These are phyloP conservation scores for Odontarrhena argentea DNA, from an alignment of 345 rosid genomes.

Conservation along the genomic window DNA sequence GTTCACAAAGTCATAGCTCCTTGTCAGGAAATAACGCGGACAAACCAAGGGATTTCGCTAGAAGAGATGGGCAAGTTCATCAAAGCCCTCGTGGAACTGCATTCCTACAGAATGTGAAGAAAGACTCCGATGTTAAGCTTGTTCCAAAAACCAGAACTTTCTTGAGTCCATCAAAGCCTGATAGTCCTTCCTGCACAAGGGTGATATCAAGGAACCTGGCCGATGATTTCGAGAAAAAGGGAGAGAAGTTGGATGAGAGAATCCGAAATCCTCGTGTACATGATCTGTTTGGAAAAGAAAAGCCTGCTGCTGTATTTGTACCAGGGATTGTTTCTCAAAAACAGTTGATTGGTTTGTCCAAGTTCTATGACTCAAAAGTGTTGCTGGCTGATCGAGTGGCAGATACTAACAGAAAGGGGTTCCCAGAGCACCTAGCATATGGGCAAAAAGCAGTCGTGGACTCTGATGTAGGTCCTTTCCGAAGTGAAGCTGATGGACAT, in stretches of 20 bases:
- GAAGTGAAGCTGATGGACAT: slow-evolving; percentile 44
- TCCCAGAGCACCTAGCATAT: slow-evolving; percentile 19
- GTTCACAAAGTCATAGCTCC: slow-evolving; percentile 40
- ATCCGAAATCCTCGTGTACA: slow-evolving; percentile 39
- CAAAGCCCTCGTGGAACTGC: slow-evolving; percentile 40
- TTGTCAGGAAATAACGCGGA: slow-evolving; percentile 27
- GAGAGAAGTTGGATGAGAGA: slow-evolving; percentile 46
- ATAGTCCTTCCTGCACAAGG: slow-evolving; percentile 38
- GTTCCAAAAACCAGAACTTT: slow-evolving; percentile 42
- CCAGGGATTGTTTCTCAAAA: slow-evolving; percentile 50
- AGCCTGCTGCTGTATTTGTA: slow-evolving; percentile 51
- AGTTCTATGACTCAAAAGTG: slow-evolving; percentile 39
- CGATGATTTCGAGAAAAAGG: slow-evolving; percentile 43
- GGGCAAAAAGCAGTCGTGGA: slow-evolving; percentile 34
- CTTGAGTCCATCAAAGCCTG: slow-evolving; percentile 41
- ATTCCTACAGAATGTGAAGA: slow-evolving; percentile 38
- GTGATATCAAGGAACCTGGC: slow-evolving; percentile 44
- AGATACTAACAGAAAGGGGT: slow-evolving; percentile 33
- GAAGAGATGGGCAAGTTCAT: slow-evolving; percentile 42
- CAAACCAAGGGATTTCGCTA: slow-evolving; percentile 24
- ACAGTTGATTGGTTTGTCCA: slow-evolving; percentile 43
- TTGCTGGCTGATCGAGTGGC: slow-evolving; percentile 43
- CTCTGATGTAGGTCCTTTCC: slow-evolving; percentile 41
- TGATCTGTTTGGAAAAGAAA: slow-evolving; percentile 41
- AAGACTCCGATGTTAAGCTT: slow-evolving; percentile 41